Evolutionary conservation across 2,329 filamentous ascomycete genomes (phyloP).

Genomic region (Xylariomycetidae sp.): DNA sequence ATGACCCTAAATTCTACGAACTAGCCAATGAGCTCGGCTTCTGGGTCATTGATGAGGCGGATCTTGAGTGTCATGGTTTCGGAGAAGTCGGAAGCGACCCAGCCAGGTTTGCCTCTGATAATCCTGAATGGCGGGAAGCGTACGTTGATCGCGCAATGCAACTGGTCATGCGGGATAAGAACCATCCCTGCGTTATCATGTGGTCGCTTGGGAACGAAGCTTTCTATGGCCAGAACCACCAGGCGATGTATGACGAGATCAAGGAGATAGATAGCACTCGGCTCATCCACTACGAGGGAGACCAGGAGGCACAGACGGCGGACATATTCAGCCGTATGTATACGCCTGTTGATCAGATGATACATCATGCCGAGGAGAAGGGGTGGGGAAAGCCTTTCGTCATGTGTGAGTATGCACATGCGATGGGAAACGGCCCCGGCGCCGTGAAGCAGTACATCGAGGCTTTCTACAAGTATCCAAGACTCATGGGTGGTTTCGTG

Average conservation of each 20-base stretch:
- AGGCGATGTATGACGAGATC: constrained; percentile 62
- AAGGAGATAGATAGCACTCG: constrained; percentile 52
- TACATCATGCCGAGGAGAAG: constrained; percentile 33
- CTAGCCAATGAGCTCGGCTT: constrained; percentile 60
- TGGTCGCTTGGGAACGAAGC: constrained; percentile 72
- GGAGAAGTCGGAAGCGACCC: constrained; percentile 34
- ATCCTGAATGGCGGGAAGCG: constrained; percentile 56
- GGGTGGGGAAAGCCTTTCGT: constrained; percentile 54
- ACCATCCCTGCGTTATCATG: constrained; percentile 62
- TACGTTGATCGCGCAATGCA: constrained; percentile 65
- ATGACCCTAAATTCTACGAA: constrained; percentile 56
- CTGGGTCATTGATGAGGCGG: constrained; percentile 57
- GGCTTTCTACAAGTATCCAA: constrained; percentile 54
- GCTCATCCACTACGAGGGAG: constrained; percentile 63
- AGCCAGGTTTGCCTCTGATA: constrained; percentile 53
- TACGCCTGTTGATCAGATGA: constrained; percentile 42
- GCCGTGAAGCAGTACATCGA: constrained; percentile 63
- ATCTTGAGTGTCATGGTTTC: constrained; percentile 52
- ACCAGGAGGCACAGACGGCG: constrained; percentile 50
- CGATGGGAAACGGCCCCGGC: constrained; percentile 71
- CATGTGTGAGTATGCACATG: constrained; percentile 51
- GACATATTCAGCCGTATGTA: constrained; percentile 68
- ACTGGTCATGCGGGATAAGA: constrained; percentile 54
- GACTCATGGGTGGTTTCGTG: constrained; percentile 60
- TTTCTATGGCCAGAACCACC: constrained; percentile 65